These are phyloP conservation scores for Coccomyxa subellipsoidea DNA, from an alignment of 163 green algal species.

Conservation along the genomic window DNA sequence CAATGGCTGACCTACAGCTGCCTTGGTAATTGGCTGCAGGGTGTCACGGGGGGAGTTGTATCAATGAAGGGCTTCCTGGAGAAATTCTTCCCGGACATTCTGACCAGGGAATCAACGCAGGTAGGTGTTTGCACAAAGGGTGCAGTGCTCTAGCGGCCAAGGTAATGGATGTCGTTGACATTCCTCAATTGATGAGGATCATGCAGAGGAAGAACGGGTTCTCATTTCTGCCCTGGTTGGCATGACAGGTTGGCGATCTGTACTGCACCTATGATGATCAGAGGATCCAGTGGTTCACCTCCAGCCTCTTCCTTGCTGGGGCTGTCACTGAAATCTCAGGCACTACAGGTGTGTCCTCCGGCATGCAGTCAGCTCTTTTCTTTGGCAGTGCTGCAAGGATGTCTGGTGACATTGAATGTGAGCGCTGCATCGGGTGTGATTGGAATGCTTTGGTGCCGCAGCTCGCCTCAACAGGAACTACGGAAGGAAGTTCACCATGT, in stretches of 20 bases:
- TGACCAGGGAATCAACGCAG: background rate
- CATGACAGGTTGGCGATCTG: background rate
- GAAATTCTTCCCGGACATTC: slow-evolving; percentile 21
- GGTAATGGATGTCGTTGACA: no score
- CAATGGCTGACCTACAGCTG: background rate
- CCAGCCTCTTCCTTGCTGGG: slow-evolving; percentile 28
- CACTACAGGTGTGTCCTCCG: slow-evolving; percentile 21
- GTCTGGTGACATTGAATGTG: background rate
- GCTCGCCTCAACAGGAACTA: slow-evolving; percentile 19
- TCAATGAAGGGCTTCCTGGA: slow-evolving; percentile 28
- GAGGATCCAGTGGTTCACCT: slow-evolving; percentile 29
- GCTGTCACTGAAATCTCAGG: slow-evolving; percentile 17
- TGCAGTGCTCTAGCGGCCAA: no score
- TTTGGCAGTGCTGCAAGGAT: no score
- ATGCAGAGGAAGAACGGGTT: no score
- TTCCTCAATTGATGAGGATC: no score
- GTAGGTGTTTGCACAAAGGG: no score
- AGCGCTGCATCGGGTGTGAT: background rate
- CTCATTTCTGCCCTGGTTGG: no score
- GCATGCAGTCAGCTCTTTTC: background rate
- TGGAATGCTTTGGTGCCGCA: no score
- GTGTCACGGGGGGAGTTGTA: slow-evolving; percentile 23
- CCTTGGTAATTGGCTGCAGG: background rate
- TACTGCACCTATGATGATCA: slow-evolving; percentile 6
- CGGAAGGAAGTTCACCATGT: slow-evolving; percentile 14